These are phyloP conservation scores for Trebouxia sp. DNA, from an alignment of 139 green algal genomes.

Conservation along the genomic window DNA sequence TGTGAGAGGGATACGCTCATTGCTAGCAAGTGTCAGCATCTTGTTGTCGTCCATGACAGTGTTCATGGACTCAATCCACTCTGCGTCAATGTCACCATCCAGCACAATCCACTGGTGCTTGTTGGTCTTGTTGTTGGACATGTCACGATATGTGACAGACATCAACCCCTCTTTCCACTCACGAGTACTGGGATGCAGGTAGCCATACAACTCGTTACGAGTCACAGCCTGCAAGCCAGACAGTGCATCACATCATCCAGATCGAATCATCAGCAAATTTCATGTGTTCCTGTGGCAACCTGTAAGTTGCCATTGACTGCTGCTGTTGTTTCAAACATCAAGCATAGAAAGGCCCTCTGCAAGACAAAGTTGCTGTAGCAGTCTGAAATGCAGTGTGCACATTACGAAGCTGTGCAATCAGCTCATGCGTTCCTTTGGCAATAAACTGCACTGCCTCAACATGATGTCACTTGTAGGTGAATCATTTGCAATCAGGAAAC, in stretches of 20 bases:
- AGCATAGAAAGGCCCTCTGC: too few species aligned
- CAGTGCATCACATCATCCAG: too few species aligned
- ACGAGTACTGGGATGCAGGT: slow-evolving; percentile 78
- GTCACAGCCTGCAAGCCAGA: slow-evolving; percentile 71
- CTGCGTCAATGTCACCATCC: slow-evolving; percentile 93
- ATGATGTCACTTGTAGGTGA: too few species aligned
- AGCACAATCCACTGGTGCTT: slow-evolving; percentile 97
- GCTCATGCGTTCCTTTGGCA: too few species aligned
- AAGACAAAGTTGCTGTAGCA: too few species aligned
- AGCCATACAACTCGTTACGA: slow-evolving; percentile 95
- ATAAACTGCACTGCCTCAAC: too few species aligned
- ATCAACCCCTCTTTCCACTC: slow-evolving; percentile 97
- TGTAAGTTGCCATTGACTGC: too few species aligned
- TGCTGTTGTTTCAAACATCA: too few species aligned
- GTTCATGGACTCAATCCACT: slow-evolving; percentile 90
- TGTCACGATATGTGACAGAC: slow-evolving; percentile 83
- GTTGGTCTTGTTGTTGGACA: slow-evolving; percentile 75
- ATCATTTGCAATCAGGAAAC: too few species aligned
- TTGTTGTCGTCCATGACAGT: slow-evolving; percentile 94
- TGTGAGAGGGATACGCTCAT: slow-evolving; percentile 92
- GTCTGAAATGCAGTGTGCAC: too few species aligned
- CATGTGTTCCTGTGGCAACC: too few species aligned
- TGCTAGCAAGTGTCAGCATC: slow-evolving; percentile 91
- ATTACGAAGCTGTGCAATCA: too few species aligned
- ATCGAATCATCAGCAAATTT: not conserved